phyloP scores from a whole-genome alignment of 805 yeast genomes.

The Saccharomycopsis fibuligera region DNA sequence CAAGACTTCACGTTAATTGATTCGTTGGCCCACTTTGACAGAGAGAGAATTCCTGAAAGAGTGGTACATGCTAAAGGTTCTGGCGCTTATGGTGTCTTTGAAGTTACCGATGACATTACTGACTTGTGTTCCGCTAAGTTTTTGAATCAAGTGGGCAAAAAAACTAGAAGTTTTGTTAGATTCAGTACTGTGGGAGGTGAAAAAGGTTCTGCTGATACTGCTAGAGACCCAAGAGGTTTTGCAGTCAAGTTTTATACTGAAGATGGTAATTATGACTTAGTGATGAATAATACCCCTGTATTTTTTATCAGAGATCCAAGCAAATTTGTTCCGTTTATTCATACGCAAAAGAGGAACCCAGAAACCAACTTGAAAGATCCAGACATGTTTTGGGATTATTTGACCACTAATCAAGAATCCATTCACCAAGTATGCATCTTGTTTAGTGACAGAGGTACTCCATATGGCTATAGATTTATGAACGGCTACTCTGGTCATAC shows the following conservation, averaged over 20 bases:
- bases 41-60: conserved; percentile 88
- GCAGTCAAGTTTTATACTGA: conserved; percentile 60
- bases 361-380: conserved; percentile 71
- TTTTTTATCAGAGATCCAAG: conserved; percentile 78
- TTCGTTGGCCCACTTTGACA: conserved; percentile 77
- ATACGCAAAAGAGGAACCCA: conserved; percentile 74
- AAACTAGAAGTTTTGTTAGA: conserved; percentile 64
- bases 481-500: conserved; percentile 83
- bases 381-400: conserved; percentile 80
- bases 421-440: conserved; percentile 67
- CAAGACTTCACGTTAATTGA: conserved; percentile 81
- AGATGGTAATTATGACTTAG: conserved; percentile 67
- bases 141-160: conserved; percentile 70
- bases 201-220: conserved; percentile 57
- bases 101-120: conserved; percentile 78
- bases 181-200: conserved; percentile 70
- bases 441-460: conserved; percentile 81
- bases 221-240: conserved; percentile 68
- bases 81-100: conserved; percentile 84
- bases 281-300: conserved; percentile 67
- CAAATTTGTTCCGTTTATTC: conserved; percentile 83
- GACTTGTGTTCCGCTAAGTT: conserved; percentile 67
- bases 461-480: conserved; percentile 69
- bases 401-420: conserved; percentile 66
- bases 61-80: conserved; percentile 93